Evolutionary conservation across 768 basidiomycete genomes (phyloP), one percentile per base, ranked within the genome.

Genomic region (Lentinula aciculospora): DNA sequence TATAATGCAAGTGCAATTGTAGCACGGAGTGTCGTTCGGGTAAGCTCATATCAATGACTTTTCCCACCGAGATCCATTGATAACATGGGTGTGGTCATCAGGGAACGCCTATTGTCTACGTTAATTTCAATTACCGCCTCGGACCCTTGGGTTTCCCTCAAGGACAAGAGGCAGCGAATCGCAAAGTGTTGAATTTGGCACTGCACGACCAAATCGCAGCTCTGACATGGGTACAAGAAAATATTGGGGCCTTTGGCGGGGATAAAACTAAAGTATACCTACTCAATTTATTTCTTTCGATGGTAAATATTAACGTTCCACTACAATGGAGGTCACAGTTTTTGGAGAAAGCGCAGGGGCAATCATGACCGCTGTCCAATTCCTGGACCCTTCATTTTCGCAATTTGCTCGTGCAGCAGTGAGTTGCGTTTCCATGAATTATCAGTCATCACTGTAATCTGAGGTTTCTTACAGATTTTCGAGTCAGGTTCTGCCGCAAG

Each of bases 271-370:
- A 58, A 21, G 57, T 51, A 45, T 21, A 45, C 37, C 10, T 7
- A 10, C 15, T 3, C 8, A 58, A 3, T 10, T 45, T 28, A 7
- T 13, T 46, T 13, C 5, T 8, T 4, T n/a, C 15, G 2, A 15
- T 28, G 27, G 27, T 47, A 13, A 47, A 1, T 42, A 17, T 47
- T 4, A 42, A 42, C 7, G n/a, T 3, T 50, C 12, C n/a, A n/a
- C 32, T 7, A 19, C 29, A 13, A 12, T 21, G 25, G 48, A 78
- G 72, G 80, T 84, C 2, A 82, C 80, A 2, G 65, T 79, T 27
- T 77, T 78, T 53, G 84, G 83, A n/a, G 74, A 84, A 60, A 78
- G 76, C 40, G 83, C 82, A 8, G 82, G 83, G 5, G 78, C 82
- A 19, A 77, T 78, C 51, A 68, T 67, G 61, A 62, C 12, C 68